Conservation (phyloP, 75 land plant species). For the Cryptomeria japonica region DNA sequence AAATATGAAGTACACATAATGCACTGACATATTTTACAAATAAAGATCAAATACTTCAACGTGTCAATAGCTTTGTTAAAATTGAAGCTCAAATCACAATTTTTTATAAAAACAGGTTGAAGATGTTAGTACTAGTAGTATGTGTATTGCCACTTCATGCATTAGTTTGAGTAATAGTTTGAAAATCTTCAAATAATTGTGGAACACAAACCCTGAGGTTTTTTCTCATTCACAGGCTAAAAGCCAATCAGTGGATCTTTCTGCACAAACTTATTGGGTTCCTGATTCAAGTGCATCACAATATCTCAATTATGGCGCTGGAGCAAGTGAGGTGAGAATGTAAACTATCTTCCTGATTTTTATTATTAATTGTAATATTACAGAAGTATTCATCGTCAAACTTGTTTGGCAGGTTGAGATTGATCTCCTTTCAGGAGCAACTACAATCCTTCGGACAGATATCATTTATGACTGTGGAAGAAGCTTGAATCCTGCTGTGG, state of each 20-base stretch:
- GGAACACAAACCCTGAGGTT: background rate
- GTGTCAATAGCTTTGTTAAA: background rate
- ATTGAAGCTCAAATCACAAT: no score
- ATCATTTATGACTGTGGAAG: conserved; percentile 85
- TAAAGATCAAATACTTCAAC: background rate
- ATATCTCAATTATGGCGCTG: conserved; percentile 89
- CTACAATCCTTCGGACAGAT: conserved; percentile 67
- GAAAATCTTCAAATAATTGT: background rate
- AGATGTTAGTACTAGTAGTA: background rate
- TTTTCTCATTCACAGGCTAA: conserved; percentile 43
- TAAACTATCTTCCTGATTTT: conserved; percentile 6
- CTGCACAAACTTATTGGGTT: conserved; percentile 56
- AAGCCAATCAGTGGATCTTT: conserved; percentile 45
- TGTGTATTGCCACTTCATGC: background rate
- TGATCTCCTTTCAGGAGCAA: conserved; percentile 78
- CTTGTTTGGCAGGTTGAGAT: conserved; percentile 71
- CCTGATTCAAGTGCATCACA: conserved; percentile 37
- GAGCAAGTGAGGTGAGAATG: conserved; percentile 73
- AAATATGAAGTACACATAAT: background rate
- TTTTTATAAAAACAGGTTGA: background rate
- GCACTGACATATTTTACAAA: background rate
- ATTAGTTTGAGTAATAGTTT: background rate
- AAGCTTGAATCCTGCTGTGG: conserved; percentile 95
- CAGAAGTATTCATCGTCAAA: background rate
- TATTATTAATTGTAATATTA: background rate